Evolutionary conservation across 2,329 filamentous ascomycete species (phyloP), one percentile per base, ranked within the genome.

Genomic region (Beauveria varroae): DNA sequence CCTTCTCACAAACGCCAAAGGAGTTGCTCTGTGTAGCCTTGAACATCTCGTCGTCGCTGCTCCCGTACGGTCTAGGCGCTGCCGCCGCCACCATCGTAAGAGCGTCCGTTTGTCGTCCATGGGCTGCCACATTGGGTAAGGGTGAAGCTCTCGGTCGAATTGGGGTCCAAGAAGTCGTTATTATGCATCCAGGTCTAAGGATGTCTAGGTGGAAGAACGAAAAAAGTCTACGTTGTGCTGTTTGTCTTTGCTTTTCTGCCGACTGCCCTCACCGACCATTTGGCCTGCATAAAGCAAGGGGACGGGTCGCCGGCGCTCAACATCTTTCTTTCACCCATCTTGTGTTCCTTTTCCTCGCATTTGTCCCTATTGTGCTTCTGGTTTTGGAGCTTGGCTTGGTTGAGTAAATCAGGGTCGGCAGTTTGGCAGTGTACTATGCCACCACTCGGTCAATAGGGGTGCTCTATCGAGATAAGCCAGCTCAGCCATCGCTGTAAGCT

Each of bases 1-100:
- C 71, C 28, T 73, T 73, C 66, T 78, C 76, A 67, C 81, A 81
- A 1, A 81, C 74, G 60, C 80, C 78, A 57, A 72, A 70, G 14
- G 63, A 61, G 60, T 75, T 67, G 22, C 73, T 28, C 41, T 16
- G 12, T 14, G 24, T 41, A 5, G 28, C 10, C 18, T 44, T 52
- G 34, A n/a, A 34, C 40, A 43, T 51, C 3, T 47, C 26, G 50
- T 47, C 26, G 50, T 54, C 57, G 14, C 53, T 46, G 26, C 57
- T 59, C 14, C 28, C 7, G 57, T 50, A 30, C 22, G 20, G 3
- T 18, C 50, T 20, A 16, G 22, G 40, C 12, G 50, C 26, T 10
- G 24, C 41, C 40, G 41, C 50, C 20, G 57, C 50, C 57, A 28
- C 50, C 3, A 30, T 50, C n/a, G 30, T 22, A 54, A 49, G 47